These are phyloP conservation scores for Mucor circinelloides DNA, from an alignment of 371 early-diverging fungal genomes.

Conservation along the genomic window DNA sequence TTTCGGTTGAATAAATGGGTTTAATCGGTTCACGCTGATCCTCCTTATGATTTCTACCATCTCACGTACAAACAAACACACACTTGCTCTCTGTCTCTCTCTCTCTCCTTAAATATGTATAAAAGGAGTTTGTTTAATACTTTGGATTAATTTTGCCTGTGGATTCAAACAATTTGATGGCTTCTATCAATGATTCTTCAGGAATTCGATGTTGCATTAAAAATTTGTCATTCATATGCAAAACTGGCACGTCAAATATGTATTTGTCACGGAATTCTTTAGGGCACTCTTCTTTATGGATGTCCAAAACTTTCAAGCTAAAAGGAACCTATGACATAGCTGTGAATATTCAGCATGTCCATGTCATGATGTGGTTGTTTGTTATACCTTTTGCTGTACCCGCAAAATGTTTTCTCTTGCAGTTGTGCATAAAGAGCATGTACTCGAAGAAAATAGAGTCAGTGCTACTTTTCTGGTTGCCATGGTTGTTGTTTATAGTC, in stretches of 20 bases:
- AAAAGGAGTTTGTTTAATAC: constrained; percentile 1
- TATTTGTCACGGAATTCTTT: constrained; percentile 52
- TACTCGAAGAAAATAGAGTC: constrained; percentile 56
- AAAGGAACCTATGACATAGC: constrained; percentile 34
- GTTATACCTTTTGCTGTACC: constrained; percentile 56
- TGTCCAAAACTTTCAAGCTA: constrained; percentile 41
- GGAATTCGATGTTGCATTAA: constrained; percentile 50
- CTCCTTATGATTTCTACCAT: neutral
- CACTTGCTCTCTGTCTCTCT: no score
- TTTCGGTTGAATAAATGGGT: neutral
- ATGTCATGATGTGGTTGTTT: constrained; percentile 1
- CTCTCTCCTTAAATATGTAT: neutral
- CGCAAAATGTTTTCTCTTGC: constrained; percentile 44
- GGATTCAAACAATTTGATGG: constrained; percentile 34
- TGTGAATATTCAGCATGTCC: neutral
- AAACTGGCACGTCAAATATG: constrained; percentile 53
- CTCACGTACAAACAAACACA: no score
- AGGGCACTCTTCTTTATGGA: constrained; percentile 51
- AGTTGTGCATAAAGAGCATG: constrained; percentile 53
- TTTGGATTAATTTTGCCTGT: constrained; percentile 36
- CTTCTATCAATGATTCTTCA: constrained; percentile 42
- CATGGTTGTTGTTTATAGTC: constrained; percentile 16
- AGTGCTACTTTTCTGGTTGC: constrained; percentile 39
- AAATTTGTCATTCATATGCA: constrained; percentile 51
- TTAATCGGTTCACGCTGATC: neutral